These are phyloP conservation scores for Withania somnifera DNA, from an alignment of 305 asterid genomes.

Conservation along the genomic window DNA sequence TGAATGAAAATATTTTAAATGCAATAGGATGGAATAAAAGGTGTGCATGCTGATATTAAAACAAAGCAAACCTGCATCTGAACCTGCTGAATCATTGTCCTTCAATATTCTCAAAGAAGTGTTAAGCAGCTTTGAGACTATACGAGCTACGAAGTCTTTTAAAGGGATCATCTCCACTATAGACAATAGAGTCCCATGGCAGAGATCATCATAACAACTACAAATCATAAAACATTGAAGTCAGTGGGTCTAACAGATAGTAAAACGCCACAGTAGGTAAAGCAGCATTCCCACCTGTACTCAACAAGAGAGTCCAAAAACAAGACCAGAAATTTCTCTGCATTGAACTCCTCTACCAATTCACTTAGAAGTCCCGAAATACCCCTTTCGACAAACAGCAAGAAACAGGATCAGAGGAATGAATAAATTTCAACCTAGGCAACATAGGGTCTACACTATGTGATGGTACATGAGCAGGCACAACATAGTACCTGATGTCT, in stretches of 20 bases:
- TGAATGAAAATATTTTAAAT: neutral
- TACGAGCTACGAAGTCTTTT: constrained; percentile 31
- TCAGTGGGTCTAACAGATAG: neutral
- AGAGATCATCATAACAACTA: constrained; percentile 57
- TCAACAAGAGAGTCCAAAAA: constrained; percentile 71
- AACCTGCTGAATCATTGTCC: constrained; percentile 31
- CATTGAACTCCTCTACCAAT: constrained; percentile 62
- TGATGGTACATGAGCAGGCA: neutral
- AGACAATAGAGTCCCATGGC: constrained; percentile 34
- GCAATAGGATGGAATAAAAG: neutral
- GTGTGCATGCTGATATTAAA: neutral
- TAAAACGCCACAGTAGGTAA: neutral
- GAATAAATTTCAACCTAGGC: neutral
- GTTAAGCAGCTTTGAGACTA: constrained; percentile 49
- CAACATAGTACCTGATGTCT: constrained; percentile 46
- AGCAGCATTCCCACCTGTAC: constrained; percentile 45
- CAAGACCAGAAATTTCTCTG: constrained; percentile 55
- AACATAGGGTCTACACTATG: neutral
- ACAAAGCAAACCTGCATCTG: constrained; percentile 41
- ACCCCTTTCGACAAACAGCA: constrained; percentile 45
- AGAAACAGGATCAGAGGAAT: neutral
- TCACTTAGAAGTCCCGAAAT: constrained; percentile 47
- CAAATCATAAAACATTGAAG: constrained; percentile 20
- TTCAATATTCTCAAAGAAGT: constrained; percentile 25
- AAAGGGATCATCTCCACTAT: constrained; percentile 51